Percentiles rank a stretch among this genome's conserved stretches.
Evolutionary conservation across 495 filamentous ascomycete genomes (phyloP).

Genomic region (Aspergillus panamensis): DNA sequence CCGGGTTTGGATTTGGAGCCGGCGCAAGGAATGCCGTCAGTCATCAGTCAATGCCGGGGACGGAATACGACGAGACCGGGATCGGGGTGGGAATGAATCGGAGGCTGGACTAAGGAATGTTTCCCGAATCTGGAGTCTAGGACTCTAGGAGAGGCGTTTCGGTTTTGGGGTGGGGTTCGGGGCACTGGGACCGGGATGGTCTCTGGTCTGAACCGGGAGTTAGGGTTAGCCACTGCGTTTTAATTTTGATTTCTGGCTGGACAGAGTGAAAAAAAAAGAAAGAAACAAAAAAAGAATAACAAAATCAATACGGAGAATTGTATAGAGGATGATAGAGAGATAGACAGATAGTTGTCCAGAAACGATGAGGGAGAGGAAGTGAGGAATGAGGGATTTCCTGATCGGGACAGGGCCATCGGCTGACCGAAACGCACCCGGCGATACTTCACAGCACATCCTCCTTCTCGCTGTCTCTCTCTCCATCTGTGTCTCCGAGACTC

Average conservation of each 20-base stretch:
- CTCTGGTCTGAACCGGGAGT: no score
- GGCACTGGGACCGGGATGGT: background rate
- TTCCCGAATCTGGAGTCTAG: background rate
- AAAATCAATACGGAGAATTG: background rate
- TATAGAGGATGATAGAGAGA: background rate
- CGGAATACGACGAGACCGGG: background rate
- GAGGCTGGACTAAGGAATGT: background rate
- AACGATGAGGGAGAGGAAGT: background rate
- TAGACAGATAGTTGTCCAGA: background rate
- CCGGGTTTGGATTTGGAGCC: background rate
- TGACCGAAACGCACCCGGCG: slow-evolving; percentile 2
- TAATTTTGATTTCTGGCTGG: no score
- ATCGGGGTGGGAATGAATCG: background rate
- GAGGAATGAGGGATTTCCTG: slow-evolving; percentile 5
- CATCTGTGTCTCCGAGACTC: no score
- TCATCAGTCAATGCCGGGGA: background rate
- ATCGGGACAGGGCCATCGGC: background rate
- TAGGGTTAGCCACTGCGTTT: no score
- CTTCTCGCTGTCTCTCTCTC: background rate
- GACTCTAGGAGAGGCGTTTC: background rate
- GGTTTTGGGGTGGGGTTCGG: background rate
- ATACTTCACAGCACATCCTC: background rate
- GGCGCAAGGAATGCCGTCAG: no score
- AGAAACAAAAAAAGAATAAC: no score
- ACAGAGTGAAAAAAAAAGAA: no score